phyloP scores from a whole-genome alignment of 257 asterid genomes.

The Salvia hispanica region DNA sequence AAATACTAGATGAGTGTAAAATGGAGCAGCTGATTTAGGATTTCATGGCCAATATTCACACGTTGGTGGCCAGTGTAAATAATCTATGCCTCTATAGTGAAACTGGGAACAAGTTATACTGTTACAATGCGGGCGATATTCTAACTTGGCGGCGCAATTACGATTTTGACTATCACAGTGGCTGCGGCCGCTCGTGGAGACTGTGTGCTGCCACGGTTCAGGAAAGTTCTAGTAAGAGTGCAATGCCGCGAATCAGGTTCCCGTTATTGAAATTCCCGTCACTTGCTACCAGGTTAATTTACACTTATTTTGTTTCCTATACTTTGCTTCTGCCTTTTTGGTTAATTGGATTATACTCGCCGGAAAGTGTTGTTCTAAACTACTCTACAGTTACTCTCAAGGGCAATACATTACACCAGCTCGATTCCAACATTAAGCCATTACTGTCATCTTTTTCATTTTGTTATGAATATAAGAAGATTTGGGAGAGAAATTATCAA shows the following conservation, averaged over 20 bases:
- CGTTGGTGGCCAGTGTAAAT: slow-evolving; percentile 41
- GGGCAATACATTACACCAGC: neutral
- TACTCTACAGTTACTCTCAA: neutral
- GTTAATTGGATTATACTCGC: neutral
- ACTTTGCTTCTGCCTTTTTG: too few relatives aligned
- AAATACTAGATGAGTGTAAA: neutral
- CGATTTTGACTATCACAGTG: slow-evolving; percentile 20
- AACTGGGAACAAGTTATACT: slow-evolving; percentile 22
- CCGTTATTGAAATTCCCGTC: slow-evolving; percentile 75
- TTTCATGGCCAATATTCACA: slow-evolving; percentile 49
- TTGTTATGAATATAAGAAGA: slow-evolving; percentile 23
- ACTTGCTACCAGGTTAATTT: slow-evolving; percentile 82
- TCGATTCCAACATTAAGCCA: slow-evolving; percentile 7
- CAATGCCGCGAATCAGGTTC: slow-evolving; percentile 39
- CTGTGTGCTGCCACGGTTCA: slow-evolving; percentile 48
- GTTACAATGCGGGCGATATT: slow-evolving; percentile 27
- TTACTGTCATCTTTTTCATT: slow-evolving; percentile 1
- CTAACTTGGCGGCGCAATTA: slow-evolving; percentile 30
- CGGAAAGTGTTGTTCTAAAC: slow-evolving; percentile 11
- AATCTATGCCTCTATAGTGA: slow-evolving; percentile 29
- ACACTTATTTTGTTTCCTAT: neutral
- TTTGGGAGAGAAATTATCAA: neutral
- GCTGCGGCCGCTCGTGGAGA: slow-evolving; percentile 43
- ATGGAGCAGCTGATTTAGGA: slow-evolving; percentile 42
- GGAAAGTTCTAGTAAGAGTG: slow-evolving; percentile 31